Evolutionary conservation across 805 yeast genomes (phyloP), one percentile per base, ranked within the genome.

Genomic region (Ogataea dorogensis): DNA sequence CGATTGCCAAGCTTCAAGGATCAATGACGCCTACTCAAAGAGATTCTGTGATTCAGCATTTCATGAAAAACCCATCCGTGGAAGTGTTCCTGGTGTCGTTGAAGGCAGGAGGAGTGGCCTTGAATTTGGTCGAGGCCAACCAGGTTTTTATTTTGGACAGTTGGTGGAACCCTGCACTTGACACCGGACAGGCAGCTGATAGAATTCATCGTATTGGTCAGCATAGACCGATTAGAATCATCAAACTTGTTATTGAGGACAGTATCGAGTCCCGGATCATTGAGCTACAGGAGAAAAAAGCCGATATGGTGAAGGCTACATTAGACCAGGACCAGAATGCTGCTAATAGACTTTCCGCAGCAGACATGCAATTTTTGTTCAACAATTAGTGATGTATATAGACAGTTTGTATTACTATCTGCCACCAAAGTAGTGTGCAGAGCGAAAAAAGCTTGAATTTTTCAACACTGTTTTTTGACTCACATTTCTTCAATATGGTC

Each of bases 141-240:
- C 98, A 91, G 54, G 98, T 93, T 30, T 93, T 93, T 50, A 71
- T 93, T 28, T 70, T 93, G 69, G 99, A 93, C 53, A 98, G 98
- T 22, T 93, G 98, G 98, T 93, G 98, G 98, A 94, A 93, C 58
- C 98, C 98, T 1, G 84, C 95, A 49, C 93, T 91, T 6, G 98
- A 93, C 59, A 93, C 97, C 88, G 63, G 63, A 2, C 99, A 93
- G 60, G 82, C 94, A 33, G 96, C 95, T 62, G 99, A 93, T 61
- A 79, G 99, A 65, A 97, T 93, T 15, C 98, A 93, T 63, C 78
- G 99, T 64, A 93, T 93, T 45, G 97, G 98, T 5, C 99, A 93
- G 59, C 85, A 75, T 51, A 66, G 99, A 47, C 98, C 99, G 0
- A 96, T 93, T 7, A 75, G 86, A 44, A 87, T 93, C 47, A 88